Conservation (phyloP, 2,329 filamentous ascomycete genomes). For the Hypoxylon rubiginosum region DNA sequence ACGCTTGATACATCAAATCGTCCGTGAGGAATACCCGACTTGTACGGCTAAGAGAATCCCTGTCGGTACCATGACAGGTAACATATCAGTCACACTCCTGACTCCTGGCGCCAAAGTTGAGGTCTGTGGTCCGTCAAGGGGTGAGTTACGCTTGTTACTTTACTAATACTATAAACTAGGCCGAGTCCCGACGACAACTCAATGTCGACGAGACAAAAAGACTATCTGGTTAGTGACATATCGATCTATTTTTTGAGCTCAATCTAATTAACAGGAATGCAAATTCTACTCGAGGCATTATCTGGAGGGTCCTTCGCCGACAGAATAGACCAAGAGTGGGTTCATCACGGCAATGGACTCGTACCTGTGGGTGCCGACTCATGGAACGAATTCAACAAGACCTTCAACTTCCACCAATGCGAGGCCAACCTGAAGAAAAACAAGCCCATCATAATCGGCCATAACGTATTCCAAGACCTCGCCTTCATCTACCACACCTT, state of each 20-base stretch:
- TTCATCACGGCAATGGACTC: constrained; percentile 6
- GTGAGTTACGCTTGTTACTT: background rate
- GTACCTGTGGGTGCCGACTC: background rate
- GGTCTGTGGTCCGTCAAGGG: constrained; percentile 18
- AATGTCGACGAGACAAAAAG: constrained; percentile 8
- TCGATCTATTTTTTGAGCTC: background rate
- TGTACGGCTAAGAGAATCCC: constrained; percentile 28
- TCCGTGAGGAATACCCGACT: constrained; percentile 41
- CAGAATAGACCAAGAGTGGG: constrained; percentile 29
- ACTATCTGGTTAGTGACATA: constrained; percentile 25
- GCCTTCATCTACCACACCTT: constrained; percentile 75
- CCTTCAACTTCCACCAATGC: constrained; percentile 31
- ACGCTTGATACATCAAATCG: constrained; percentile 47
- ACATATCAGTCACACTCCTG: constrained; percentile 22
- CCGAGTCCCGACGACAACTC: background rate
- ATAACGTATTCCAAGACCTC: constrained; percentile 75
- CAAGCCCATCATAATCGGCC: constrained; percentile 66
- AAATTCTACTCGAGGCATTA: constrained; percentile 54
- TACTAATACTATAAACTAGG: constrained; percentile 19
- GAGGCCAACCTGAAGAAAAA: constrained; percentile 50
- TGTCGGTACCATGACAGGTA: constrained; percentile 31
- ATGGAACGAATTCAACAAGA: constrained; percentile 15
- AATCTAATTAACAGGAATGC: constrained; percentile 41
- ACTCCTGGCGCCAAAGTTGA: background rate
- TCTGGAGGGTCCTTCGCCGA: constrained; percentile 48